Conservation (phyloP, 192 early-diverging fungal species). For the Backusella psychrophila region DNA sequence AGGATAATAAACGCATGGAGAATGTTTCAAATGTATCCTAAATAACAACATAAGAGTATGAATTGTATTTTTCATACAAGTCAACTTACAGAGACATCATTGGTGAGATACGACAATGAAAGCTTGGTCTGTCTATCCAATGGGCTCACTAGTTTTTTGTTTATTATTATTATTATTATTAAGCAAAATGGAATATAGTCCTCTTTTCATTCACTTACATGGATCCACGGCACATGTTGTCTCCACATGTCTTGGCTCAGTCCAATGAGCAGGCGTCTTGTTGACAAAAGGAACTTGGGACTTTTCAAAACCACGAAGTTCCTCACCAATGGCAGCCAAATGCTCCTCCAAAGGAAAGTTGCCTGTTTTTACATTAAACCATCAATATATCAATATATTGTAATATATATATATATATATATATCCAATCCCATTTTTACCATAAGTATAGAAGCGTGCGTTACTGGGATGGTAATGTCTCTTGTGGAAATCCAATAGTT, state of each 20-base stretch:
- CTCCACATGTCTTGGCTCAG: slow-evolving; percentile 43
- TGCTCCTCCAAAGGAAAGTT: slow-evolving; percentile 76
- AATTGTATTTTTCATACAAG: background rate
- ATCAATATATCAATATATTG: no score
- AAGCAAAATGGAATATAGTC: no score
- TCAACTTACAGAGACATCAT: slow-evolving; percentile 60
- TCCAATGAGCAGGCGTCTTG: slow-evolving; percentile 53
- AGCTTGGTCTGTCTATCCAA: slow-evolving; percentile 80
- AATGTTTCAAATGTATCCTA: slow-evolving; percentile 85
- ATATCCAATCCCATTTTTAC: slow-evolving; percentile 25
- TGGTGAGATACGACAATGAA: slow-evolving; percentile 69
- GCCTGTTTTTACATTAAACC: slow-evolving; percentile 27
- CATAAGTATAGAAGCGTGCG: slow-evolving; percentile 89
- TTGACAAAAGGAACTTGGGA: slow-evolving; percentile 45
- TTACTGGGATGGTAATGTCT: slow-evolving; percentile 93
- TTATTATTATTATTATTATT: background rate
- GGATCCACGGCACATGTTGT: slow-evolving; percentile 68
- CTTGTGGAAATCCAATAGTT: slow-evolving; percentile 81
- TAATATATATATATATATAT: no score
- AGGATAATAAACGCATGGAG: slow-evolving; percentile 74
- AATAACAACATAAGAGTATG: background rate
- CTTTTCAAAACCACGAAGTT: slow-evolving; percentile 57
- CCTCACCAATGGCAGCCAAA: slow-evolving; percentile 61
- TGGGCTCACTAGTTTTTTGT: slow-evolving; percentile 47
- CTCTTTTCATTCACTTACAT: slow-evolving; percentile 36